phyloP scores from a whole-genome alignment of 129 eudicot species.

The Heracleum sosnowskyi region DNA sequence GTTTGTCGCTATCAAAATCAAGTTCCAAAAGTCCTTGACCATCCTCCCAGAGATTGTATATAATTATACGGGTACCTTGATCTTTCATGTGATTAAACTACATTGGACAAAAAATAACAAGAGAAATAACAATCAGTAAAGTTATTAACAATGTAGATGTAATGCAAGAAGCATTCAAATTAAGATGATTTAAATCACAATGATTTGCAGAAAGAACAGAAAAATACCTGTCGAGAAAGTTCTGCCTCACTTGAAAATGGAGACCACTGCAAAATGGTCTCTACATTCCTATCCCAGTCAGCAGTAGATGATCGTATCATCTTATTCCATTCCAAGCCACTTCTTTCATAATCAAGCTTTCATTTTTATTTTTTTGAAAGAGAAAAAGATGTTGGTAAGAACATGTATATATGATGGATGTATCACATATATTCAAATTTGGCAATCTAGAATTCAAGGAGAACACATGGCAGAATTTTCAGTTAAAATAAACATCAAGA shows the following conservation, averaged over 20 bases:
- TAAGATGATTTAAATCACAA: not conserved
- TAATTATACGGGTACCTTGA: conserved; percentile 76
- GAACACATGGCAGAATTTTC: not conserved
- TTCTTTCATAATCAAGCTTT: conserved; percentile 75
- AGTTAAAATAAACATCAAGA: not conserved
- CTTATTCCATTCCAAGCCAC: conserved; percentile 43
- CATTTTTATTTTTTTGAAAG: conserved; percentile 11
- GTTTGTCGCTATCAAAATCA: conserved; percentile 74
- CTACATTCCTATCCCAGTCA: conserved; percentile 65
- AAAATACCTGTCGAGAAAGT: conserved; percentile 61
- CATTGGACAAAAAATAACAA: conserved; percentile 10
- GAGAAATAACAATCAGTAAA: not conserved
- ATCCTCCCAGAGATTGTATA: conserved; percentile 97
- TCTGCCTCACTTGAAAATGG: conserved; percentile 81
- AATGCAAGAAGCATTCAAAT: not conserved
- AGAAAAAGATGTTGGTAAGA: not conserved
- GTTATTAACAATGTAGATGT: not conserved
- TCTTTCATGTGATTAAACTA: conserved; percentile 74
- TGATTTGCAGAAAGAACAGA: conserved; percentile 1
- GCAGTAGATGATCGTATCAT: conserved; percentile 48
- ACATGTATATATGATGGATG: not conserved
- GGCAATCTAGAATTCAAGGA: not conserved
- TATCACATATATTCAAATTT: not conserved
- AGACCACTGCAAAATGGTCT: conserved; percentile 77
- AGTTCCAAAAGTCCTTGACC: conserved; percentile 88